Evolutionary conservation across 2,329 filamentous ascomycete genomes (phyloP), one percentile per base, ranked within the genome.

Genomic region (Sordariomycetes sp.): DNA sequence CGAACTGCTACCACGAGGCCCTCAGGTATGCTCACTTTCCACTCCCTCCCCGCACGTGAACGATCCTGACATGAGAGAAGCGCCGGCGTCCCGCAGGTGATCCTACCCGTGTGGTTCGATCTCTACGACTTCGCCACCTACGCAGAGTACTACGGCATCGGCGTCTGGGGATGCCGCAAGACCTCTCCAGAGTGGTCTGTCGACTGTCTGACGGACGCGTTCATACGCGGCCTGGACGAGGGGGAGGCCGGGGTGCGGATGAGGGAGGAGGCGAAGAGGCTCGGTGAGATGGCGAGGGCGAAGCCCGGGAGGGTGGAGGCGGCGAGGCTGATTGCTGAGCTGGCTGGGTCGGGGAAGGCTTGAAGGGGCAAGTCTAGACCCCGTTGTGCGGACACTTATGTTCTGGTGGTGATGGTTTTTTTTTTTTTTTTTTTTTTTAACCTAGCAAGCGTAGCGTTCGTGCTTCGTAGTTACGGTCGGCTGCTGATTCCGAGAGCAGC

Each of bases 91-190:
- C 70, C 75, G 1, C 75, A 78, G 48, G 61, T 78, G 6, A 60
- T 77, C 6, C 65, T 79, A 1, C 75, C 76, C 0, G 60, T 70
- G 0, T 77, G 76, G 76, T 64, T 70, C 0, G 75, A 78, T 55
- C 67, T 70, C 0, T 75, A 75, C 57, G 73, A 75, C 54, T 76
- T 70, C 56, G 74, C 74, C 8, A 64, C 65, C 15, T 67, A 69
- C 2, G 72, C 69, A 0, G 74, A 78, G 61, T 70, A 66, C 54
- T 61, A 74, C 0, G 70, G 70, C 0, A 66, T 78, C 12, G 75
- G 75, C 0, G 59, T 73, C 0, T 73, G 70, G 64, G 72, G 64
- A 1, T 70, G 66, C 54, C 63, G 65, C n/a, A 62, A 63, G 4
- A 64, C 64, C 1, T 68, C 71, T 1, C 72, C 74, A 0, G 59